Base-by-base conservation (phyloP, 352 stramenopile genomes). In the Phytophthora sp. region DNA sequence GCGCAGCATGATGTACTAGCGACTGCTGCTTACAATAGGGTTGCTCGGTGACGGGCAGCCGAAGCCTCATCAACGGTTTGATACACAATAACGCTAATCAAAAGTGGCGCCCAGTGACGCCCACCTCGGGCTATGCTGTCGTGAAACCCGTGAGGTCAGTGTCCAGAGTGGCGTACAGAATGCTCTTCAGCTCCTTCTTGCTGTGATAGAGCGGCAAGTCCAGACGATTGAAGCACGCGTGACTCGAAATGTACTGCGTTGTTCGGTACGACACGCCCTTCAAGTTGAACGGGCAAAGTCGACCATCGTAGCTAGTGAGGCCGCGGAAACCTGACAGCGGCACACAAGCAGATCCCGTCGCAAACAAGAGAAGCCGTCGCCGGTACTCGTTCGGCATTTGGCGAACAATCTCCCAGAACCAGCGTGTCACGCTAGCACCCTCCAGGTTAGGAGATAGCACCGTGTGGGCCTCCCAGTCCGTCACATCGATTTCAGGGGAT, bases 391-490 rank as follows among this genome's bases (percentile, higher is more conserved):
- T 88, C 12, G 85, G 77, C 83, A 93, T 92, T 38, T 90, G 84
- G 23, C 89, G 86, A 64, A 99, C 86, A 30, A 98, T 88, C 54
- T 98, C 97, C 97, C 97, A 99, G 66, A 99, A 99, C 96, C 95
- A 99, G 21, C 53, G 55, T 5, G 66, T 72, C 0, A 76, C 71
- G 6, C 30, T 60, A 30, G 72, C 56, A 18, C 64, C 69, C 38
- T 79, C 61, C 7, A 88, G 60, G 32, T 91, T 82, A n/a, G 64
- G 52, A 34, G 74, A 79, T 34, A 79, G 68, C 15, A 69, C 56
- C 1, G 96, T 98, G 64, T 99, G 70, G 5, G 68, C 62, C 60
- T 94, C 87, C 97, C 97, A 99, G 75, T 99, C 97, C 10, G 94
- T 85, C 27, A 99, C 95, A 41, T 98, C 90, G 57, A 99, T 98